Percentiles rank a stretch among this genome's conserved stretches.
phyloP scores from a whole-genome alignment of 1,284 basidiomycete species.

The Salmacisia buchloeana region DNA sequence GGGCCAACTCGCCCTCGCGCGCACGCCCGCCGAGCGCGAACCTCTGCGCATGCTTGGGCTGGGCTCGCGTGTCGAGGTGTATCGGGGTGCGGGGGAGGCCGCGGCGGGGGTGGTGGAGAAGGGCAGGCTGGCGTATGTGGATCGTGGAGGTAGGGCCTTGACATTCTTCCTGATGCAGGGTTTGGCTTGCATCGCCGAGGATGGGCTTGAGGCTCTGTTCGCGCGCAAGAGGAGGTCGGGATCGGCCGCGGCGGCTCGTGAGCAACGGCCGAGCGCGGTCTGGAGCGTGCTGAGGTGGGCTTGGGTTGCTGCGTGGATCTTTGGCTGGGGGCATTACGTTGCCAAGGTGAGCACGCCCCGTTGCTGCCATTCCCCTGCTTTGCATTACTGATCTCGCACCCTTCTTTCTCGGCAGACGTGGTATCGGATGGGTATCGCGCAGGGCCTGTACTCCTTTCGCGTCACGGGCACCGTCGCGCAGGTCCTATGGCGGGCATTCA shows the following conservation, averaged over 20 bases:
- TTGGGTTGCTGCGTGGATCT: background rate
- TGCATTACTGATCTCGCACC: too few species aligned
- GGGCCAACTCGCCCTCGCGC: slow-evolving; percentile 15
- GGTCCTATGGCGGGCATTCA: background rate
- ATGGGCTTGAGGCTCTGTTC: background rate
- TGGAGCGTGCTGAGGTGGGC: background rate
- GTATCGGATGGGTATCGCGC: slow-evolving; percentile 5
- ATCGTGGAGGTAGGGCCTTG: background rate
- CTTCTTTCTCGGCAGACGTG: background rate
- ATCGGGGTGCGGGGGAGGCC: background rate
- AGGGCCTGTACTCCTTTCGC: background rate
- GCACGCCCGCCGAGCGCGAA: background rate
- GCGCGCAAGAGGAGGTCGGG: background rate
- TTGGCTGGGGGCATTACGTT: slow-evolving; percentile 7
- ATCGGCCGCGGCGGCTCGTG: too few species aligned
- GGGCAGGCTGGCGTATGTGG: slow-evolving; percentile 4
- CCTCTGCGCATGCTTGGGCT: background rate
- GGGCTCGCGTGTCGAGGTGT: background rate
- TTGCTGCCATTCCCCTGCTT: too few species aligned
- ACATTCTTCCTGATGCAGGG: slow-evolving; percentile 8
- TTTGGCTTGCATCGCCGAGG: background rate
- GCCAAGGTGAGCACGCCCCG: slow-evolving; percentile 7
- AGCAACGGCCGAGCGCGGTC: background rate
- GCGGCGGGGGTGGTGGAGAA: background rate
- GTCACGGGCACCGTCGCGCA: background rate